These are phyloP conservation scores for Cercospora beticola DNA, from an alignment of 2,329 filamentous ascomycete species.

Conservation along the genomic window DNA sequence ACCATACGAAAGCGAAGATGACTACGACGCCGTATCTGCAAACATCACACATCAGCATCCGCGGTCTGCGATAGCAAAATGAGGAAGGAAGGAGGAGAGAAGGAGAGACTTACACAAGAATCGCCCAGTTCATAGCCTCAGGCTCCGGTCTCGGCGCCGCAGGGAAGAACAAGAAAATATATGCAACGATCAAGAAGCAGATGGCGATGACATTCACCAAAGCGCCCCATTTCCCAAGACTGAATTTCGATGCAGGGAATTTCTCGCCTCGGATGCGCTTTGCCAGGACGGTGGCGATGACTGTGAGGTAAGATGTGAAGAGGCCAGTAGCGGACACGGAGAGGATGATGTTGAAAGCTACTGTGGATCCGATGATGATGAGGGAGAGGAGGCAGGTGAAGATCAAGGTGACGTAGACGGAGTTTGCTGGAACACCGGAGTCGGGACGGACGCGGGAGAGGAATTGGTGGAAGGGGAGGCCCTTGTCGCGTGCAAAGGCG, in stretches of 20 bases:
- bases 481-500: conserved; percentile 35
- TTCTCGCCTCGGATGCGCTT: conserved; percentile 26
- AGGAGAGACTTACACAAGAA: conserved; percentile 29
- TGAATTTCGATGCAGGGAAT: conserved; percentile 28
- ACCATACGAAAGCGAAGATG: conserved; percentile 24
- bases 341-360: conserved; percentile 47
- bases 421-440: conserved; percentile 34
- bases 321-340: conserved; percentile 38
- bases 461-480: conserved; percentile 32
- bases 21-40: conserved; percentile 11
- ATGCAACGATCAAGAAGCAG: conserved; percentile 24
- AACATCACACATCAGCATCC: neutral
- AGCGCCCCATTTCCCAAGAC: conserved; percentile 34
- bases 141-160: conserved; percentile 28
- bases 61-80: neutral
- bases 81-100: neutral
- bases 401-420: conserved; percentile 30
- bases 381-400: conserved; percentile 35
- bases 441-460: conserved; percentile 29
- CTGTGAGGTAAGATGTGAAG: conserved; percentile 28
- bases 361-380: conserved; percentile 42
- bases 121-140: conserved; percentile 35
- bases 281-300: conserved; percentile 27
- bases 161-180: conserved; percentile 31
- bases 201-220: conserved; percentile 25